Evolutionary conservation across 176 grass and related monocot species (phyloP).

Genomic region (Raddia guianensis): DNA sequence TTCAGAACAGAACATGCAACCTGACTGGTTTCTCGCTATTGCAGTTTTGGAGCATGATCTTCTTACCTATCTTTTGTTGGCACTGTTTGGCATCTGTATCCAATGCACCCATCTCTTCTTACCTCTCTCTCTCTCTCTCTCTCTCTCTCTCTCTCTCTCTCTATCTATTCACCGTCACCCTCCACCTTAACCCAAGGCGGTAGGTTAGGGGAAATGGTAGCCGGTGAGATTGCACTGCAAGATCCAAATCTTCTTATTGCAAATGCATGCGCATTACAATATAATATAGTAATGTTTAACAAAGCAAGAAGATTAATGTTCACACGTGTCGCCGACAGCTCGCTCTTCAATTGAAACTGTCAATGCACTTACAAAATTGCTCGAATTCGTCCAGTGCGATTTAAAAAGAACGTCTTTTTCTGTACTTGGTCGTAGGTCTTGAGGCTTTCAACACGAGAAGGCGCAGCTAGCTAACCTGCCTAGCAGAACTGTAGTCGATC

Average conservation of each 20-base stretch:
- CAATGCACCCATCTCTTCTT: neutral
- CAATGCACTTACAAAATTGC: neutral
- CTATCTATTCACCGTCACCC: neutral
- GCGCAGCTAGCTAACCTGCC: neutral
- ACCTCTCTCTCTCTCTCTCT: neutral
- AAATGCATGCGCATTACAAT: conserved; percentile 26
- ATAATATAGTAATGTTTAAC: too few species aligned
- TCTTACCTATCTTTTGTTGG: conserved; percentile 29
- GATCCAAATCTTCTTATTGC: conserved; percentile 22
- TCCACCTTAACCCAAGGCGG: conserved; percentile 31
- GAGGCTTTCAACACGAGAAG: conserved; percentile 11
- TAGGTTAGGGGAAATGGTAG: conserved; percentile 46
- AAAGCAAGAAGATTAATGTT: conserved; percentile 9
- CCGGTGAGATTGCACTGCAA: conserved; percentile 42
- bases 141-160: neutral
- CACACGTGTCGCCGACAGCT: conserved; percentile 14
- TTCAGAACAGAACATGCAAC: conserved; percentile 22
- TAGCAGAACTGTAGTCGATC: conserved; percentile 34
- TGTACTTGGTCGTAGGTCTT: neutral
- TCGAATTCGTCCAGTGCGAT: neutral
- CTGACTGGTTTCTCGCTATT: conserved; percentile 15
- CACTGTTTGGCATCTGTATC: neutral
- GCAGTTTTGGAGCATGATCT: conserved; percentile 27
- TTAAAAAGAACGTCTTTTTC: neutral
- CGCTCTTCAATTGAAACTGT: neutral